These are phyloP conservation scores for Cyberlindnera bimundalis DNA, from an alignment of 805 yeast genomes.

Conservation along the genomic window DNA sequence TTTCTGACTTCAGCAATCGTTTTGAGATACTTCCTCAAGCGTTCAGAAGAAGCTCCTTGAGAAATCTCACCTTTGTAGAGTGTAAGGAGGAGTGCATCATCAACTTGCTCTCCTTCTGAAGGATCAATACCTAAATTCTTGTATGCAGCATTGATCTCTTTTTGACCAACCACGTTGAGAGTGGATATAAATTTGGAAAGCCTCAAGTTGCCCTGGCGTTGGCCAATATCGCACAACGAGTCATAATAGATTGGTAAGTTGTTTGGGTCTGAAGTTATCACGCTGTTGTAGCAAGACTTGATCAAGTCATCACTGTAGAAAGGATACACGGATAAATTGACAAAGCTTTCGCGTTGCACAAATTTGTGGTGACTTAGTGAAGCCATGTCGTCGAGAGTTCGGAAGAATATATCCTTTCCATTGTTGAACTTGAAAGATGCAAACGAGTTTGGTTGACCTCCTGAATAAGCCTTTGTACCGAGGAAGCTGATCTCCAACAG, in stretches of 20 bases:
- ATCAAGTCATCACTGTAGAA: constrained; percentile 49
- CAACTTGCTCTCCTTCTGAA: constrained; percentile 18
- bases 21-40: constrained; percentile 38
- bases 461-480: constrained; percentile 34
- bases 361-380: constrained; percentile 26
- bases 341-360: constrained; percentile 32
- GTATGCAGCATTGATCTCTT: constrained; percentile 42
- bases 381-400: constrained; percentile 30
- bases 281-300: constrained; percentile 42
- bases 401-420: constrained; percentile 29
- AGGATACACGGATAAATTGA: constrained; percentile 45
- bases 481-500: constrained; percentile 49
- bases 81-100: constrained; percentile 31
- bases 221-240: constrained; percentile 48
- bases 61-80: constrained; percentile 32
- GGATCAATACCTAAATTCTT: constrained; percentile 33
- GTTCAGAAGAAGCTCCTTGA: constrained; percentile 19
- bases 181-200: constrained; percentile 44
- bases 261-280: constrained; percentile 40
- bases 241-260: constrained; percentile 54
- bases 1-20: constrained; percentile 37
- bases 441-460: constrained; percentile 28
- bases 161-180: constrained; percentile 49
- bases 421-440: constrained; percentile 25
- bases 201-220: constrained; percentile 43